A percentile compares a stretch with the other conserved stretches of the same genome.
phyloP scores from a whole-genome alignment of 768 basidiomycete species.

The Panaeolus papilionaceus region DNA sequence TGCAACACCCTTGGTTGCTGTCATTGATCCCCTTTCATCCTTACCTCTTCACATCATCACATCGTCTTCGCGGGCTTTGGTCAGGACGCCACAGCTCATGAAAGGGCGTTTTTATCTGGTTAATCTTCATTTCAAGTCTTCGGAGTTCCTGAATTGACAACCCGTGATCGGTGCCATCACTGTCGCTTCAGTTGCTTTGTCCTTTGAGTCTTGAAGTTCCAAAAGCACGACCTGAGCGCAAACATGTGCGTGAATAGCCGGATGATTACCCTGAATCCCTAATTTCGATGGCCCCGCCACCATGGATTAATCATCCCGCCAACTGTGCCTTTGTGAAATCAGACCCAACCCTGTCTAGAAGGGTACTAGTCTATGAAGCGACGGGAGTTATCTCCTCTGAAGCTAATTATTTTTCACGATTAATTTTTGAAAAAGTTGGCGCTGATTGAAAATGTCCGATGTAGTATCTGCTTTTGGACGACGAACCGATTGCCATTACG shows the following conservation, averaged over 20 bases:
- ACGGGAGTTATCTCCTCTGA: neutral
- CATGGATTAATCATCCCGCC: slow-evolving; percentile 7
- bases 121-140: neutral
- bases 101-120: neutral
- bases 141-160: slow-evolving; percentile 4
- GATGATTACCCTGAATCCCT: neutral
- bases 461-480: neutral
- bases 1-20: neutral
- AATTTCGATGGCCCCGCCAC: slow-evolving; percentile 10
- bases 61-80: neutral
- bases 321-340: neutral
- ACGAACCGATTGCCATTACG: neutral
- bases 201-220: neutral
- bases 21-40: neutral
- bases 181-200: slow-evolving; percentile 1
- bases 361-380: neutral
- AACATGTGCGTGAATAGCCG: neutral
- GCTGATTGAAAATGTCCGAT: neutral
- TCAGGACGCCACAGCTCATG: neutral
- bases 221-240: neutral
- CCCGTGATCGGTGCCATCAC: slow-evolving; percentile 2
- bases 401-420: neutral
- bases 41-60: neutral
- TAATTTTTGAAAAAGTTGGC: neutral
- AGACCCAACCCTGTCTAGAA: neutral